These are phyloP conservation scores for Cymbopogon citratus DNA, from an alignment of 176 grass and related monocot genomes.

Conservation along the genomic window DNA sequence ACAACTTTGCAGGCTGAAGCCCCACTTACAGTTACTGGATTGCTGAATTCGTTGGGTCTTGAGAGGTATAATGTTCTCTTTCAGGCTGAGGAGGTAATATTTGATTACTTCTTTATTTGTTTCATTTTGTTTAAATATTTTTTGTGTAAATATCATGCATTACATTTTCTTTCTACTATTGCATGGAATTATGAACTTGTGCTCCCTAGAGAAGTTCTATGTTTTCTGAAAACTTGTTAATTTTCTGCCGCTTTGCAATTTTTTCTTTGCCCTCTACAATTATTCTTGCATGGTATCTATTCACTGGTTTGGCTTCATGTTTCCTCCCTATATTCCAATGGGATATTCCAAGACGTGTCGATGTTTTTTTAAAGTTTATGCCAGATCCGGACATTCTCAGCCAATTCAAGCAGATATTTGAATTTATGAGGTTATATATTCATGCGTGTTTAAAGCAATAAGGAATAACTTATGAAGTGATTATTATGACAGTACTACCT, in stretches of 20 bases:
- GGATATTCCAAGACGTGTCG: background rate
- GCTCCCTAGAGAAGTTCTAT: background rate
- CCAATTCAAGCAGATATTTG: background rate
- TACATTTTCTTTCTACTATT: background rate
- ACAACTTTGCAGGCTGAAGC: slow-evolving; percentile 53
- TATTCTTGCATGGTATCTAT: background rate
- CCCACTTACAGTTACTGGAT: slow-evolving; percentile 49
- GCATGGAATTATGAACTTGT: background rate
- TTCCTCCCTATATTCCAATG: background rate
- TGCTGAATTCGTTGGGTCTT: slow-evolving; percentile 69
- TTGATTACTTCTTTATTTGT: background rate
- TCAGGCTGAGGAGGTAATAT: slow-evolving; percentile 88
- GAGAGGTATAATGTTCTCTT: slow-evolving; percentile 79
- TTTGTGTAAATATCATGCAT: background rate
- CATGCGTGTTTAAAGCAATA: background rate
- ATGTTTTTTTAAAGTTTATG: background rate
- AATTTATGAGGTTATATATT: background rate
- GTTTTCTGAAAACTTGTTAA: background rate
- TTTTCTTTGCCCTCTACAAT: background rate
- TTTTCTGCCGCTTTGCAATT: background rate
- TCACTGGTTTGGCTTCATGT: background rate
- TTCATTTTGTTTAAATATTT: slow-evolving; percentile 12
- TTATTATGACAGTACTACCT: background rate
- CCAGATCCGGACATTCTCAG: background rate
- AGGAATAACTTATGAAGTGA: background rate